Conservation (phyloP, 2,329 filamentous ascomycete genomes). For the Aspergillus quadrilineatus region DNA sequence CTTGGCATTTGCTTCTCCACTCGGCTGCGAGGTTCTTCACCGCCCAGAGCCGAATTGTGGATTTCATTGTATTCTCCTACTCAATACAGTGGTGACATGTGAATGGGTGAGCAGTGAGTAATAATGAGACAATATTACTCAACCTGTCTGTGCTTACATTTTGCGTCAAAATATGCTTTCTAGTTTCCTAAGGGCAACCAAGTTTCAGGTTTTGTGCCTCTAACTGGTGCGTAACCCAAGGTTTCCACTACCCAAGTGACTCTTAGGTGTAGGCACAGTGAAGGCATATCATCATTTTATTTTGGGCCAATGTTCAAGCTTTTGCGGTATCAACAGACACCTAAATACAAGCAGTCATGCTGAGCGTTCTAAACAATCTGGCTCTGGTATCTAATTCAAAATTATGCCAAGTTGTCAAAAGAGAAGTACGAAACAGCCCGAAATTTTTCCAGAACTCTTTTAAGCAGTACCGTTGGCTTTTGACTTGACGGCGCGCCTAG, state of each 20-base stretch:
- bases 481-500: constrained; percentile 58
- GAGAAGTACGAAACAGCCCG: constrained; percentile 13
- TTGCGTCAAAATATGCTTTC: no score
- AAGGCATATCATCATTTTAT: neutral
- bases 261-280: neutral
- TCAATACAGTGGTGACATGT: neutral
- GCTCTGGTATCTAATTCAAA: constrained; percentile 25
- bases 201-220: no score
- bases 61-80: neutral
- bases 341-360: neutral
- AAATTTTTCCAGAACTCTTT: constrained; percentile 5
- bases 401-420: constrained; percentile 12
- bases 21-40: constrained; percentile 23
- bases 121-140: neutral
- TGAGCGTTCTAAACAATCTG: constrained; percentile 9
- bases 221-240: no score
- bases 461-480: constrained; percentile 31
- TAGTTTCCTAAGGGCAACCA: no score
- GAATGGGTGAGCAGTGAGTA: neutral
- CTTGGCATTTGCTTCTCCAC: constrained; percentile 39
- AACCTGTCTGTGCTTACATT: no score
- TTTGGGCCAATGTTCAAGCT: constrained; percentile 4
- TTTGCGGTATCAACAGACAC: constrained; percentile 4
- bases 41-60: constrained; percentile 11
- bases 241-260: no score